These are phyloP conservation scores for Cladosporium sp. DNA, from an alignment of 2,329 filamentous ascomycete genomes.

Conservation along the genomic window DNA sequence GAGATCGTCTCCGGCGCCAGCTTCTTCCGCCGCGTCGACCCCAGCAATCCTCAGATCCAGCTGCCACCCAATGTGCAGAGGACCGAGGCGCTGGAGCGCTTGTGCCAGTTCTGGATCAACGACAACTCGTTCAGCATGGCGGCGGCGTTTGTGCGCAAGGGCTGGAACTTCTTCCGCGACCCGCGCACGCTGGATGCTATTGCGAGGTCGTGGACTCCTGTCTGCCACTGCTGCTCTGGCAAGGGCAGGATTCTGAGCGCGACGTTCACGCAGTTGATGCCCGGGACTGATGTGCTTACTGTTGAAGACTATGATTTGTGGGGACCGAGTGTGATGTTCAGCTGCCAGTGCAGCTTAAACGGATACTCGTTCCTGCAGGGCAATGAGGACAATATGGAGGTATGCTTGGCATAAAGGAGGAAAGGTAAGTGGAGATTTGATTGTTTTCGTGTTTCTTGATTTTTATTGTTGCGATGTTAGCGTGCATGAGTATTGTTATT, in stretches of 20 bases:
- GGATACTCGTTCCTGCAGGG: constrained; percentile 6
- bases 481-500: background rate
- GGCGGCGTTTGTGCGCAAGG: background rate
- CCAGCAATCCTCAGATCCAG: constrained; percentile 3
- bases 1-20: background rate
- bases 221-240: background rate
- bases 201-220: background rate
- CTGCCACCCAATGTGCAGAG: background rate
- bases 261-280: background rate
- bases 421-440: background rate
- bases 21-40: constrained; percentile 6
- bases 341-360: background rate
- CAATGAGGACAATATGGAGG: background rate
- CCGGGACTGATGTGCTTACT: constrained; percentile 10
- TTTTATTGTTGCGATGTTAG: background rate
- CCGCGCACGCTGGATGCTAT: constrained; percentile 5
- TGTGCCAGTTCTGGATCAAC: background rate
- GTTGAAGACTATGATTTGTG: constrained; percentile 6
- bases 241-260: background rate
- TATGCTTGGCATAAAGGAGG: background rate
- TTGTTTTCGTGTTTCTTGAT: background rate
- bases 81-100: background rate
- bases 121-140: background rate
- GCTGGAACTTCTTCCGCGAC: constrained; percentile 15
- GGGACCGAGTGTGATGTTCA: background rate